Percentiles rank a stretch among this genome's conserved stretches.
Evolutionary conservation across 352 stramenopile species (phyloP).

Genomic region (Pythium guiyangense): DNA sequence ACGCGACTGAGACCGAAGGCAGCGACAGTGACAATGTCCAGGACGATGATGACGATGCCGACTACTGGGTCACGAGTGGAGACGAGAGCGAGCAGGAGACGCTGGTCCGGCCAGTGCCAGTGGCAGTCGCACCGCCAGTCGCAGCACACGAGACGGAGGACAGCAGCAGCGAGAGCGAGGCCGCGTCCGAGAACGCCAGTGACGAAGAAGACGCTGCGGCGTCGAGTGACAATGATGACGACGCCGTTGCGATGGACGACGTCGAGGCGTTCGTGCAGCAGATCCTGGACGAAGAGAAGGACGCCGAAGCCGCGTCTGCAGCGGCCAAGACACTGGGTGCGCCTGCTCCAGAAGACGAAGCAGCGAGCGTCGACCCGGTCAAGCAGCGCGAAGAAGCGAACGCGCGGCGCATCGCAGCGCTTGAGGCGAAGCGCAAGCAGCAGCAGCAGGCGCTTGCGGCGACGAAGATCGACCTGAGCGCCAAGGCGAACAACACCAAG

Average conservation of each 20-base stretch:
- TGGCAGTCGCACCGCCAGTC: neutral
- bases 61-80: slow-evolving; percentile 16
- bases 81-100: slow-evolving; percentile 9
- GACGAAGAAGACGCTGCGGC: neutral
- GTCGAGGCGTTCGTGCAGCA: slow-evolving; percentile 37
- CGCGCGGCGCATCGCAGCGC: slow-evolving; percentile 40
- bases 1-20: slow-evolving; percentile 1
- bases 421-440: slow-evolving; percentile 33
- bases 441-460: slow-evolving; percentile 20
- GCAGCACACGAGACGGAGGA: neutral
- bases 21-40: neutral
- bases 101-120: neutral
- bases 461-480: slow-evolving; percentile 17
- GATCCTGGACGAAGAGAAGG: slow-evolving; percentile 16
- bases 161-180: slow-evolving; percentile 9
- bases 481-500: slow-evolving; percentile 42
- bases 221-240: neutral
- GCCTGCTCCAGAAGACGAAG: neutral
- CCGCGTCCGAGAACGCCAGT: neutral
- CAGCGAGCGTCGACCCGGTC: slow-evolving; percentile 7
- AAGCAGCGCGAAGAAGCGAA: slow-evolving; percentile 27
- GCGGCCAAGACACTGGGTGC: too few relatives aligned
- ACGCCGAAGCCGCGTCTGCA: neutral
- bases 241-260: slow-evolving; percentile 18
- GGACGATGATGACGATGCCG: slow-evolving; percentile 9